A percentile compares a stretch with the other conserved stretches of the same genome.
phyloP scores from a whole-genome alignment of 1,284 basidiomycete genomes.

The Phylloporus sp. region DNA sequence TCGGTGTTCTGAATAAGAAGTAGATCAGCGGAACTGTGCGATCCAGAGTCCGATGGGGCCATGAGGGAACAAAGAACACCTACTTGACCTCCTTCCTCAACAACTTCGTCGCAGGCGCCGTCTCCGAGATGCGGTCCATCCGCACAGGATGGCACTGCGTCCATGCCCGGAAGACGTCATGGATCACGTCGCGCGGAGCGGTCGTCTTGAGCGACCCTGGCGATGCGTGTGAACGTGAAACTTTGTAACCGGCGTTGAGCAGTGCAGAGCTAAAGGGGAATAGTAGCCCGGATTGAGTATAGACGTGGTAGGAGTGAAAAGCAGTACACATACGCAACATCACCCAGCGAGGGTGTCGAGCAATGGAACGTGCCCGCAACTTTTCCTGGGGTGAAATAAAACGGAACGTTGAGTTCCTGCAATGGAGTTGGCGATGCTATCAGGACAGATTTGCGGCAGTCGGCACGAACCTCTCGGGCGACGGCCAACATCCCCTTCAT shows the following conservation, averaged over 20 bases:
- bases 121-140: constrained; percentile 76
- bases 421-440: no score
- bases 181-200: constrained; percentile 73
- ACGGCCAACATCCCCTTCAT: constrained; percentile 97
- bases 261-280: constrained; percentile 74
- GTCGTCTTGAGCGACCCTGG: constrained; percentile 92
- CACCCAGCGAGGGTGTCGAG: constrained; percentile 73
- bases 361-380: constrained; percentile 86
- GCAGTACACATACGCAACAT: constrained; percentile 64
- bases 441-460: no score
- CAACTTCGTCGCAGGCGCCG: constrained; percentile 68
- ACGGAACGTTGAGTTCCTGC: constrained; percentile 81
- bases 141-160: constrained; percentile 84
- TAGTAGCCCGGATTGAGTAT: not conserved
- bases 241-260: constrained; percentile 81
- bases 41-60: constrained; percentile 10
- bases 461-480: constrained; percentile 74
- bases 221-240: constrained; percentile 90
- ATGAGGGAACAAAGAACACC: constrained; percentile 24
- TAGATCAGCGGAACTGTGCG: not conserved
- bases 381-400: constrained; percentile 92
- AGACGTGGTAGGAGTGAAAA: not conserved
- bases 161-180: constrained; percentile 87
- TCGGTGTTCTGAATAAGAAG: constrained; percentile 52
- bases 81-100: constrained; percentile 72